Evolutionary conservation across 73 alveolate genomes (phyloP).

Genomic region (Durusdinium trenchii): DNA sequence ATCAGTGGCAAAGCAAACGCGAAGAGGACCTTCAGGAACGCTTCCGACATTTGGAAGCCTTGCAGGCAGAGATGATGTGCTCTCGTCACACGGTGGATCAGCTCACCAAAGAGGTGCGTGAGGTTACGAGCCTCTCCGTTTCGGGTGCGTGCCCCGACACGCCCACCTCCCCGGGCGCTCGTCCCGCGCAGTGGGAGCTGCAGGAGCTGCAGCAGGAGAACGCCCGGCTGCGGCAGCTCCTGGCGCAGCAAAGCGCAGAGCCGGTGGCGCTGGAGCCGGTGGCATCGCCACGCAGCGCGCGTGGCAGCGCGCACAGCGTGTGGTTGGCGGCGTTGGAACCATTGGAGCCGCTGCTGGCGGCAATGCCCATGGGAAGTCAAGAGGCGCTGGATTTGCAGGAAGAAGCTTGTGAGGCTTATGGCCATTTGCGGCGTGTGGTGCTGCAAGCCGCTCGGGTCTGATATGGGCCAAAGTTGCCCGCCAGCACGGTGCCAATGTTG

Average conservation of each 20-base stretch:
- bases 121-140: neutral
- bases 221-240: neutral
- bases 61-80: neutral
- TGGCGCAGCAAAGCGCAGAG: neutral
- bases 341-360: slow-evolving; percentile 29
- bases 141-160: neutral
- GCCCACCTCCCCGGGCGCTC: neutral
- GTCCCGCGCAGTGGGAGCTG: neutral
- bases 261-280: neutral
- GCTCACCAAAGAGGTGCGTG: neutral
- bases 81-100: neutral
- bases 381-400: slow-evolving; percentile 29
- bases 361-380: neutral
- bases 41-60: neutral
- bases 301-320: neutral
- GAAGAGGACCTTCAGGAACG: neutral
- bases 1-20: neutral
- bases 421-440: slow-evolving; percentile 10
- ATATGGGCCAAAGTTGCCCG: too few relatives aligned
- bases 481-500: too few relatives aligned
- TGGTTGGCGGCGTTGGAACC: neutral
- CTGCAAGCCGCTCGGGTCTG: slow-evolving; percentile 23
- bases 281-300: neutral
- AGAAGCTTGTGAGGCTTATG: slow-evolving; percentile 63
- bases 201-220: slow-evolving; percentile 44